Evolutionary conservation across 805 yeast genomes (phyloP).

Genomic region (Cyberlindnera xishuangbannaensis): DNA sequence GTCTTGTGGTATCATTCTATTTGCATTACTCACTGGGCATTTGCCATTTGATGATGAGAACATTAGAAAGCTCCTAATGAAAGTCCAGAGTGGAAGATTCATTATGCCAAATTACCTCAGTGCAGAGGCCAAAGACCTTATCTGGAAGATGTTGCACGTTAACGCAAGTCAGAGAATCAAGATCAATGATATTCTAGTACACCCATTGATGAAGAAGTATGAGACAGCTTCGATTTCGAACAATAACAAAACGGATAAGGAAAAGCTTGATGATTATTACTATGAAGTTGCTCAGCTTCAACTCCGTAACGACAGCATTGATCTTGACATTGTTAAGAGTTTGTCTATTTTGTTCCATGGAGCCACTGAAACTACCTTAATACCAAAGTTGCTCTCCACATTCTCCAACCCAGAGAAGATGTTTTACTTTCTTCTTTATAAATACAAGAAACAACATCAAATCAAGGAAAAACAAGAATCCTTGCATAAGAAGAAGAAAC

Average conservation of each 20-base stretch:
- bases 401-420: conserved; percentile 73
- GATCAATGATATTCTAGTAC: conserved; percentile 68
- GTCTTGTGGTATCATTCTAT: conserved; percentile 95
- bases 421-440: conserved; percentile 66
- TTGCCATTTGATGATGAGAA: conserved; percentile 96
- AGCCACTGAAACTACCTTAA: conserved; percentile 48
- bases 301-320: conserved; percentile 40
- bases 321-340: conserved; percentile 68
- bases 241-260: conserved; percentile 23
- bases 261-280: conserved; percentile 31
- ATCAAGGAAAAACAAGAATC: conserved; percentile 16
- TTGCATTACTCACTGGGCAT: conserved; percentile 91
- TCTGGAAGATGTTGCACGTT: conserved; percentile 73
- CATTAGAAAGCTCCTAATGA: conserved; percentile 76
- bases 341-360: conserved; percentile 81
- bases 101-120: conserved; percentile 78
- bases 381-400: conserved; percentile 45
- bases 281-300: conserved; percentile 35
- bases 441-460: conserved; percentile 65
- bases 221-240: conserved; percentile 34
- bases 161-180: conserved; percentile 77
- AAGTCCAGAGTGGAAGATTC: conserved; percentile 87
- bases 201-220: conserved; percentile 78
- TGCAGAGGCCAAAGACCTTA: conserved; percentile 80
- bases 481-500: conserved; percentile 23